These are phyloP conservation scores for Acmispon strigosus DNA, from an alignment of 306 rosid species.

Conservation along the genomic window DNA sequence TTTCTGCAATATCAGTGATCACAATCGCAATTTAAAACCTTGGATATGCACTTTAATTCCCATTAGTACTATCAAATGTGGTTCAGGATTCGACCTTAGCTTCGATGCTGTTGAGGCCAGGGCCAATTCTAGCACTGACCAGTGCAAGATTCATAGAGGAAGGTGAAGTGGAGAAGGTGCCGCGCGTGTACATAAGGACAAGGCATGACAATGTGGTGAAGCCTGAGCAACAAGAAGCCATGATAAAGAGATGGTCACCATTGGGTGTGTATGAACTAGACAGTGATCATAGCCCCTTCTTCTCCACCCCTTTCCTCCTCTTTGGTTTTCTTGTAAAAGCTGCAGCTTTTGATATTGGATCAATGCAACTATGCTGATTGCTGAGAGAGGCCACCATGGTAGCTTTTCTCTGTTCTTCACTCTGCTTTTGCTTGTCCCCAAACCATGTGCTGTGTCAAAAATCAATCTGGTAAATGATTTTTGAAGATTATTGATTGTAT, in stretches of 20 bases:
- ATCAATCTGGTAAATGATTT: background rate
- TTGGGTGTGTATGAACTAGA: constrained; percentile 53
- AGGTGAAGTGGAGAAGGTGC: constrained; percentile 37
- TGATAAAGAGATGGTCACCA: constrained; percentile 80
- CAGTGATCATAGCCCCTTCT: constrained; percentile 74
- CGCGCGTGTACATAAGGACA: constrained; percentile 62
- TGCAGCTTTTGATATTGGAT: constrained; percentile 46
- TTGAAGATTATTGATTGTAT: background rate
- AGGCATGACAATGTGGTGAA: constrained; percentile 60
- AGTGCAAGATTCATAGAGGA: constrained; percentile 43
- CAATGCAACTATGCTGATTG: background rate
- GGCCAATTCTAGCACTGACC: constrained; percentile 51
- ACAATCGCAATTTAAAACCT: too few species aligned
- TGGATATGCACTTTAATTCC: too few species aligned
- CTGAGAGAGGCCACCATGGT: background rate
- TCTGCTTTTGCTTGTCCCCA: background rate
- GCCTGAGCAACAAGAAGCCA: constrained; percentile 69
- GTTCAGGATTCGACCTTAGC: constrained; percentile 76
- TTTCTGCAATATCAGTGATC: too few species aligned
- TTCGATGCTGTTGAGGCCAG: constrained; percentile 69
- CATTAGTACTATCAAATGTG: background rate
- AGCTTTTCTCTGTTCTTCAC: background rate
- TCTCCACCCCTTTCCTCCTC: constrained; percentile 79
- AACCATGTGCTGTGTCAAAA: background rate
- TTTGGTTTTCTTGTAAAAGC: constrained; percentile 69